A percentile compares a stretch with the other conserved stretches of the same genome.
Conservation (phyloP, 129 eudicot species). For the Deinandra increscens region DNA sequence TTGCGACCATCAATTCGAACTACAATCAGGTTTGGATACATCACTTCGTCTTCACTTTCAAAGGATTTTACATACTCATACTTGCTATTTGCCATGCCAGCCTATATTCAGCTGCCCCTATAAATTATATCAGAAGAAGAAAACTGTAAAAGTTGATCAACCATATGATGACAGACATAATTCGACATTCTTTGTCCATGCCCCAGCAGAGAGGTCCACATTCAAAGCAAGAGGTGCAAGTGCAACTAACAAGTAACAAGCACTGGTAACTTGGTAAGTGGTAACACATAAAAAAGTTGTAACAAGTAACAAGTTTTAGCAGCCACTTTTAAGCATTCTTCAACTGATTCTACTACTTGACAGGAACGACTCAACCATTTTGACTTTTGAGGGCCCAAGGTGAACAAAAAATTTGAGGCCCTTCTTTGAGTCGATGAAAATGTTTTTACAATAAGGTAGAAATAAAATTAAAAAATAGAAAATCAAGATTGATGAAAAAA, state of each 20-base stretch:
- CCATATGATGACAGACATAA: neutral
- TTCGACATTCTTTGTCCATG: neutral
- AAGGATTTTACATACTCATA: slow-evolving; percentile 80
- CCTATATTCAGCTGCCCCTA: slow-evolving; percentile 16
- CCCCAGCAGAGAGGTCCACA: neutral
- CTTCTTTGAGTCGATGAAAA: slow-evolving; percentile 68
- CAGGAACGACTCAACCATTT: too few species aligned
- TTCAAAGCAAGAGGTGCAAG: neutral
- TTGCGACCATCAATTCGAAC: slow-evolving; percentile 54
- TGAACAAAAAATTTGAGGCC: too few species aligned
- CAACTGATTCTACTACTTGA: neutral
- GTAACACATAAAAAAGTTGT: neutral
- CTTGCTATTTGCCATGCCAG: slow-evolving; percentile 84
- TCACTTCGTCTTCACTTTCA: slow-evolving; percentile 63
- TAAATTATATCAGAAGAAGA: neutral
- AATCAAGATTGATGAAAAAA: slow-evolving; percentile 62
- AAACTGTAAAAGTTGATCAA: neutral
- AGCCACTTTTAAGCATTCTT: neutral
- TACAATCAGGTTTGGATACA: slow-evolving; percentile 61
- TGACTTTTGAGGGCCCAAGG: too few species aligned
- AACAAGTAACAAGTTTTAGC: neutral
- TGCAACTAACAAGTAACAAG: neutral
- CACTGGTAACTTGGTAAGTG: neutral
- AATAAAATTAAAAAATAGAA: slow-evolving; percentile 49
- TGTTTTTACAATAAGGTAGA: slow-evolving; percentile 69